These are phyloP conservation scores for Nakazawaea ambrosiae DNA, from an alignment of 805 yeast genomes.

Conservation along the genomic window DNA sequence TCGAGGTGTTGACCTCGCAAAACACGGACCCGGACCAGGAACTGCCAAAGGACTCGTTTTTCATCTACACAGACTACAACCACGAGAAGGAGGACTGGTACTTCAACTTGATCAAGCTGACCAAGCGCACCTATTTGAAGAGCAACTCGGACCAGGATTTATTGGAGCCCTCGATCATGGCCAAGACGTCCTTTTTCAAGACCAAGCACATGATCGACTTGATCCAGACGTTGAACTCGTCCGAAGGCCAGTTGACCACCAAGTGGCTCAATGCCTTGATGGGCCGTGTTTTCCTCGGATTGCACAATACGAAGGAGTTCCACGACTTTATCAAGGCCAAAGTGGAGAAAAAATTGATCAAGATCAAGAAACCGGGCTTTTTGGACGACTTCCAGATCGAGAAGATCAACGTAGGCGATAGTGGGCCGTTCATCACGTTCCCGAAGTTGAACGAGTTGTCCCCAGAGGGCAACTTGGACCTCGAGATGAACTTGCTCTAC, in stretches of 20 bases:
- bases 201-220: conserved; percentile 67
- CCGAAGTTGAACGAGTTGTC: conserved; percentile 64
- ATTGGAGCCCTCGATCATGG: conserved; percentile 56
- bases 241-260: conserved; percentile 76
- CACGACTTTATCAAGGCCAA: conserved; percentile 49
- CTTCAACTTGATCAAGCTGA: conserved; percentile 73
- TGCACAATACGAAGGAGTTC: conserved; percentile 65
- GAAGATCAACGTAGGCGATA: conserved; percentile 65
- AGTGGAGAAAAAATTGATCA: conserved; percentile 64
- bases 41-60: conserved; percentile 38
- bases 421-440: conserved; percentile 74
- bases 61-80: conserved; percentile 69
- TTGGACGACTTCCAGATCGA: conserved; percentile 75
- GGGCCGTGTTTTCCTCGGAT: conserved; percentile 74
- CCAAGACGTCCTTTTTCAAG: conserved; percentile 65
- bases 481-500: conserved; percentile 58
- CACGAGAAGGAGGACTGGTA: conserved; percentile 91
- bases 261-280: conserved; percentile 87
- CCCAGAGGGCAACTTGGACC: conserved; percentile 70
- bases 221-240: conserved; percentile 70
- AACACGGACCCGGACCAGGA: conserved; percentile 9
- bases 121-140: conserved; percentile 35
- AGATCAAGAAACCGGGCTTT: conserved; percentile 82
- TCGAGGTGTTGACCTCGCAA: conserved; percentile 15
- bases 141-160: conserved; percentile 21